These are phyloP conservation scores for Epichloe aotearoae DNA, from an alignment of 2,329 filamentous ascomycete genomes.

Conservation along the genomic window DNA sequence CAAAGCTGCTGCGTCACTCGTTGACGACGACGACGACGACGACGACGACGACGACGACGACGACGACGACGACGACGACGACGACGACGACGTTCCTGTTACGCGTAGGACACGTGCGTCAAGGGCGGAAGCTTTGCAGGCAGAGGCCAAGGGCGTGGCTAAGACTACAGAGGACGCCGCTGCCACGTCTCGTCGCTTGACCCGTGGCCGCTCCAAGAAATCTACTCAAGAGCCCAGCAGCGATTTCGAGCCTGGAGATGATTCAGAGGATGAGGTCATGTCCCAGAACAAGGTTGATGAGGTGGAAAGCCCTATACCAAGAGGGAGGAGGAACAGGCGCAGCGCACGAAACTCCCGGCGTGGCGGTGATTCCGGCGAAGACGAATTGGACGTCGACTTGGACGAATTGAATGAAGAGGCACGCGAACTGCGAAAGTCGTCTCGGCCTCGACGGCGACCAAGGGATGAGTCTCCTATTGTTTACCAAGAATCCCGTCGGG, in stretches of 20 bases:
- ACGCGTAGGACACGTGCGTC: conserved; percentile 31
- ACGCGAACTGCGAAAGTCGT: conserved; percentile 44
- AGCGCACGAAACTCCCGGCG: conserved; percentile 33
- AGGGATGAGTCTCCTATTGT: conserved; percentile 41
- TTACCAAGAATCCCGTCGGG: conserved; percentile 43
- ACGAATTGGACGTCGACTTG: conserved; percentile 44
- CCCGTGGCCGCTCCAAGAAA: conserved; percentile 29
- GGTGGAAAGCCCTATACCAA: conserved; percentile 34
- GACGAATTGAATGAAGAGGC: conserved; percentile 55
- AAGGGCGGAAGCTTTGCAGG: conserved; percentile 18
- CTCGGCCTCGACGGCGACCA: conserved; percentile 36
- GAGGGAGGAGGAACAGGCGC: conserved; percentile 30
- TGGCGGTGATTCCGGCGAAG: conserved; percentile 40
- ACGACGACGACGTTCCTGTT: conserved; percentile 36
- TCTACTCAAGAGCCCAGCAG: conserved; percentile 42
- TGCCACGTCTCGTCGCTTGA: conserved; percentile 31
- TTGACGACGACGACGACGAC: conserved; percentile 14
- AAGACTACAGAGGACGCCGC: conserved; percentile 17
- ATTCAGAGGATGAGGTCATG: conserved; percentile 40
- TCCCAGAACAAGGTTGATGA: conserved; percentile 33
- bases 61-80: conserved; percentile 28
- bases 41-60: conserved; percentile 37
- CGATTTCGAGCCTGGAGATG: conserved; percentile 47
- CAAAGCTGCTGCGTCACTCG: conserved; percentile 10
- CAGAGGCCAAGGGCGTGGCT: conserved; percentile 16